Percentiles rank a stretch among this genome's conserved stretches.
Conservation (phyloP, 2,329 filamentous ascomycete species). For the Calonectria naviculata region DNA sequence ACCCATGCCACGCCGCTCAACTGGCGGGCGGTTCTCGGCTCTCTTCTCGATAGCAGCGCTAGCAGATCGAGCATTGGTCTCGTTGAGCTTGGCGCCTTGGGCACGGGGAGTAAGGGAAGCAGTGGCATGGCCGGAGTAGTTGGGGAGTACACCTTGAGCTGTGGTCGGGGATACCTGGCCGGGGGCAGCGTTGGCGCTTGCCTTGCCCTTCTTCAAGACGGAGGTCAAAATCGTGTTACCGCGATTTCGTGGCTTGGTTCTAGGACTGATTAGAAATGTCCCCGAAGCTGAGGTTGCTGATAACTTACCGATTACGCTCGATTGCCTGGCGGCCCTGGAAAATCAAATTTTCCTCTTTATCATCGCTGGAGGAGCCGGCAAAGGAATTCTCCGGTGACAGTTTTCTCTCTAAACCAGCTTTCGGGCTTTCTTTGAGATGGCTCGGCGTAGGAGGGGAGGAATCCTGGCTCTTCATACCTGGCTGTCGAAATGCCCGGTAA, state of each 20-base stretch:
- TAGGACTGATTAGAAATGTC: constrained; percentile 36
- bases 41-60: constrained; percentile 47
- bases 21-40: constrained; percentile 58
- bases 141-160: constrained; percentile 64
- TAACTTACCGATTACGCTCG: constrained; percentile 45
- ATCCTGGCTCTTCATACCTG: constrained; percentile 17
- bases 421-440: neutral
- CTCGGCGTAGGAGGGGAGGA: neutral
- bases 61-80: constrained; percentile 30
- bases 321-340: constrained; percentile 50
- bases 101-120: constrained; percentile 56
- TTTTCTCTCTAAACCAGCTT: neutral
- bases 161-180: constrained; percentile 64
- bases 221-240: constrained; percentile 59
- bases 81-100: constrained; percentile 40
- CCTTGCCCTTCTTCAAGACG: constrained; percentile 63
- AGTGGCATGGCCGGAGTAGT: constrained; percentile 63
- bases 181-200: constrained; percentile 58
- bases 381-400: constrained; percentile 36
- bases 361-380: constrained; percentile 18
- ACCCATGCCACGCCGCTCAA: constrained; percentile 27
- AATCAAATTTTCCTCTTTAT: constrained; percentile 44
- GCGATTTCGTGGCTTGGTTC: constrained; percentile 48
- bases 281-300: neutral
- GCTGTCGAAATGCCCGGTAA: constrained; percentile 43